Conservation (phyloP, 2,329 filamentous ascomycete species). For the Fusarium verticillioides region DNA sequence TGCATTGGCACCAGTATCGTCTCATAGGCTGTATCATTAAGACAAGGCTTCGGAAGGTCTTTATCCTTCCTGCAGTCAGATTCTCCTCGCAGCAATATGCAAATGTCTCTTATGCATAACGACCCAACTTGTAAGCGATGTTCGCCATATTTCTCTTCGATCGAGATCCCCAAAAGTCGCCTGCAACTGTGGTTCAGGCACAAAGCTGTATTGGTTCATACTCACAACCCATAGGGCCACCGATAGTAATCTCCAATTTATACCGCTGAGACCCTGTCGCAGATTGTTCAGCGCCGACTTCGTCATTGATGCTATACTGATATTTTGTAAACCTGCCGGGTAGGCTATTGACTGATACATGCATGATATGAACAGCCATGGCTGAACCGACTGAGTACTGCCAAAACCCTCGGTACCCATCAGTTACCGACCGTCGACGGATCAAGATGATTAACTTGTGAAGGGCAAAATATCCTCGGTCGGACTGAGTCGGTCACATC, state of each 20-base stretch:
- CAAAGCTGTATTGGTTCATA: not conserved
- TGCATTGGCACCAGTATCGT: not conserved
- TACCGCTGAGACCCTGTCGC: not conserved
- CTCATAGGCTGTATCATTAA: not conserved
- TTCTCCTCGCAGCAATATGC: not conserved
- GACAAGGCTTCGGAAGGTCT: not conserved
- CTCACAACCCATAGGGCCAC: not conserved
- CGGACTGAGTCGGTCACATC: slow-evolving; percentile 24
- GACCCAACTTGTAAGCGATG: not conserved
- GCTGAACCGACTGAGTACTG: not conserved
- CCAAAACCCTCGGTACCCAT: slow-evolving; percentile 8
- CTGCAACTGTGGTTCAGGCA: not conserved
- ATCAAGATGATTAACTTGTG: not conserved
- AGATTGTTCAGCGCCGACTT: not conserved
- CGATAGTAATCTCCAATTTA: not conserved
- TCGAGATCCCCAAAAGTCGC: slow-evolving; percentile 9
- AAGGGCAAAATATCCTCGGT: slow-evolving; percentile 26
- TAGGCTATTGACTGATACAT: not conserved
- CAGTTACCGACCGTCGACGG: slow-evolving; percentile 12
- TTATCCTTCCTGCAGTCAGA: not conserved
- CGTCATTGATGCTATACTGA: slow-evolving; percentile 25
- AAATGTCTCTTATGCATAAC: not conserved
- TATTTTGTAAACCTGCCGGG: not conserved
- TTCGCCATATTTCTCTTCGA: slow-evolving; percentile 8
- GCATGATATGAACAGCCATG: not conserved